Base-by-base conservation (phyloP, 345 rosid species). In the Camelina laxa region DNA sequence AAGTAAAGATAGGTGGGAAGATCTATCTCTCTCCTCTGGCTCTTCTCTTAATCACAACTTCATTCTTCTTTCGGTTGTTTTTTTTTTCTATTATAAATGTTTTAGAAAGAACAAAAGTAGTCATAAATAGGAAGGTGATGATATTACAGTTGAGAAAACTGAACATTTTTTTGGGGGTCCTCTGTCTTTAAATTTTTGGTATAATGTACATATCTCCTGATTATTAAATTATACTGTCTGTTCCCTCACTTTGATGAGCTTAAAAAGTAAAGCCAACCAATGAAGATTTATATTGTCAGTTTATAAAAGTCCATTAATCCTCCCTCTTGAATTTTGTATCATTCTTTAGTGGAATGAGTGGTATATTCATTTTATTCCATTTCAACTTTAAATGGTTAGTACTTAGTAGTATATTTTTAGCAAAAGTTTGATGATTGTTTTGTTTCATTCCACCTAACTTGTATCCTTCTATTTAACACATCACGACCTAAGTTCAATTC, bases 1-100 rank as follows among this genome's bases (percentile, higher is more conserved):
- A 7, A 16, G 12, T 16, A 17, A 15, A n/a, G 50, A 69, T 22
- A 62, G 74, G 58, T 76, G 70, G 51, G 75, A 70, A 74, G 78
- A 22, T 53, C 21, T 58, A 15, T 44, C 48, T 14, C 16, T 42
- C 44, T 15, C 17, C 54, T 59, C 36, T 67, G 38, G 67, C 67
- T 74, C 53, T 66, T 74, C 61, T 74, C 44, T 66, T 44, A 58
- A 66, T 57, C 59, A n/a, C 67, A 67, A 4, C 36, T 49, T 16
- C 60, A 21, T 24, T 35, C n/a, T 14, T 42, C 47, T 48, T 60
- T 27, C 2, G 30, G 4, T 7, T 33, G 1, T 7, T n/a, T 50
- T 39, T 1, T 27, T 70, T 9, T 33, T 13, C 17, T 58, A 7
- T 11, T 24, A 33, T 33, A 33, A 41, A 4, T 24, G 4, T 9